Evolutionary conservation across 2,329 filamentous ascomycete species (phyloP), one percentile per base, ranked within the genome.

Genomic region (Diaporthe caulivora): DNA sequence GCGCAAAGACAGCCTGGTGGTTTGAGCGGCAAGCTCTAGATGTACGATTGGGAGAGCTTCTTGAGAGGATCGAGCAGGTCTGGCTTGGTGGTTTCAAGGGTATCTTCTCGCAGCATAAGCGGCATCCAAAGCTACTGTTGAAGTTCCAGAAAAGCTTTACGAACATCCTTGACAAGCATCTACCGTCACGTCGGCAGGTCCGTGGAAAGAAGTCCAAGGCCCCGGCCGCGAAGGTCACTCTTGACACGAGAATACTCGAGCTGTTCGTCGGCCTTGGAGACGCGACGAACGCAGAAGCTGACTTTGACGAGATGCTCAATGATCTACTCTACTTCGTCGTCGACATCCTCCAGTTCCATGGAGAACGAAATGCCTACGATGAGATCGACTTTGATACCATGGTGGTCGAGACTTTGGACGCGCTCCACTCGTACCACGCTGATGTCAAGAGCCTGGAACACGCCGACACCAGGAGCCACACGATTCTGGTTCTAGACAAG

Each of bases 71-170:
- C 51, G 96, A 99, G 82, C 93, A 94, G 75, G 92, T 97, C 29
- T 99, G 97, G 97, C 90, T 99, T 7, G 95, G 96, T 64, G 97
- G 97, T 0, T 99, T 99, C 87, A 93, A 92, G 72, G 95, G 96
- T 21, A 92, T 99, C n/a, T 96, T 99, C 80, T 95, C 95, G 1
- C 93, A 94, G 70, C 90, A 93, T 70, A 82, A 86, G 64, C 87
- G 88, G 49, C 87, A 92, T 26, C 84, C 89, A 1, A 88, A 92
- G 34, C 85, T 94, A 15, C 84, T 98, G 42, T 89, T 90, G 7
- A 90, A 90, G 40, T 98, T 99, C 80, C 91, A 95, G 44, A 91
- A 90, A 79, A 90, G 90, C 6, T 95, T 99, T 76, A 89, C 95
- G 71, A 90, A 89, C 72, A 93, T 97, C 4, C 87, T 99, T 15